A percentile compares a stretch with the other conserved stretches of the same genome.
Evolutionary conservation across 768 basidiomycete genomes (phyloP).

Genomic region (Paxillus involutus): DNA sequence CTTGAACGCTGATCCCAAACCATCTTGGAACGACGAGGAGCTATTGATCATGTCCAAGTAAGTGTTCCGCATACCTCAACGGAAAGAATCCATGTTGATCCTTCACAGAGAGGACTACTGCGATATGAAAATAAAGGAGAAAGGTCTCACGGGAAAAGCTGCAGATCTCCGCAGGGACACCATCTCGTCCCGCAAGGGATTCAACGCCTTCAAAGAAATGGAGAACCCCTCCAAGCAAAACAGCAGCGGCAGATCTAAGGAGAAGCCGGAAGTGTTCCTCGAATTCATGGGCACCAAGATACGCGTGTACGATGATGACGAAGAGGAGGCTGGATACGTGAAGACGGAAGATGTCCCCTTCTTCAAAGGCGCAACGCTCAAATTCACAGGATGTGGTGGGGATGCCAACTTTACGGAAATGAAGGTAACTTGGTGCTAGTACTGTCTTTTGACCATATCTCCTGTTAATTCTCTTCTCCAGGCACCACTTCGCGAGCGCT

Average conservation of each 20-base stretch:
- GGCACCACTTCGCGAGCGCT: slow-evolving; percentile 49
- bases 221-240: slow-evolving; percentile 36
- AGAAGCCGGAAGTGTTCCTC: slow-evolving; percentile 61
- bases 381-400: slow-evolving; percentile 51
- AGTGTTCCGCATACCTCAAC: slow-evolving; percentile 18
- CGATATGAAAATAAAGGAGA: slow-evolving; percentile 95
- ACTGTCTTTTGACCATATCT: not conserved
- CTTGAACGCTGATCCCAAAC: slow-evolving; percentile 79
- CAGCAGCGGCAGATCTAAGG: slow-evolving; percentile 34
- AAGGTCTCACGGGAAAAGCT: slow-evolving; percentile 77
- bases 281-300: slow-evolving; percentile 75
- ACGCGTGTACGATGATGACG: slow-evolving; percentile 52
- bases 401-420: slow-evolving; percentile 65
- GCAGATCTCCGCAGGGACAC: slow-evolving; percentile 58
- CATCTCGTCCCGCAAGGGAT: slow-evolving; percentile 54
- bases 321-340: slow-evolving; percentile 48
- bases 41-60: slow-evolving; percentile 89
- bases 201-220: slow-evolving; percentile 81
- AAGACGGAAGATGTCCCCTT: slow-evolving; percentile 43
- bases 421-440: slow-evolving; percentile 35
- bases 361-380: slow-evolving; percentile 45
- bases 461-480: slow-evolving; percentile 12
- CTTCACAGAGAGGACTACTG: slow-evolving; percentile 74
- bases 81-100: not conserved
- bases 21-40: slow-evolving; percentile 73